phyloP scores from a whole-genome alignment of 768 basidiomycete species.

The Xerocomellus intermedius region DNA sequence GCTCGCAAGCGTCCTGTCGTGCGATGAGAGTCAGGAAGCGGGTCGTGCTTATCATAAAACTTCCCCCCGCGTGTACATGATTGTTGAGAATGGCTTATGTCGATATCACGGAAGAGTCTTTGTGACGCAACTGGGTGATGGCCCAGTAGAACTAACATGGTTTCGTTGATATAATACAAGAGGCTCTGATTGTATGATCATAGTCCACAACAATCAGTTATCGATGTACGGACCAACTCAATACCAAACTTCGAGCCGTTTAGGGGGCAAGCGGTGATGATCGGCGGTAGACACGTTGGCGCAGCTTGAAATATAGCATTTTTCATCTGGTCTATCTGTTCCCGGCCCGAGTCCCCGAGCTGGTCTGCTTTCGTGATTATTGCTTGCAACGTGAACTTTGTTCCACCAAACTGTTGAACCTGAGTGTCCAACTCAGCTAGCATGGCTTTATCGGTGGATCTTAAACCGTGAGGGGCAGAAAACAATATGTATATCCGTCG shows the following conservation, averaged over 20 bases:
- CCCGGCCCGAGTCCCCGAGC: conserved; percentile 36
- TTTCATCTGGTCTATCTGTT: conserved; percentile 42
- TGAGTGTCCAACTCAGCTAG: conserved; percentile 44
- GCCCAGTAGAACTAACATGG: background rate
- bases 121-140: background rate
- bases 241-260: conserved; percentile 57
- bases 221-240: conserved; percentile 54
- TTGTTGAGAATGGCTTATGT: background rate
- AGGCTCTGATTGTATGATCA: conserved; percentile 1
- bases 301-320: conserved; percentile 50
- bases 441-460: conserved; percentile 58
- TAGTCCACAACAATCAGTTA: conserved; percentile 57
- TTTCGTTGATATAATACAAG: background rate
- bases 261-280: conserved; percentile 51
- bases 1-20: background rate
- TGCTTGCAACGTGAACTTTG: conserved; percentile 63
- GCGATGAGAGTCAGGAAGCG: background rate
- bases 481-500: conserved; percentile 69
- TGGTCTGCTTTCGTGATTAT: conserved; percentile 72
- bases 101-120: background rate
- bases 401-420: conserved; percentile 31
- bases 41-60: background rate
- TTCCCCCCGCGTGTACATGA: too few species aligned
- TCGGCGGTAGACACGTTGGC: conserved; percentile 65
- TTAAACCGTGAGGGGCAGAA: conserved; percentile 64